Conservation (phyloP, 495 filamentous ascomycete species). For the Cladorrhinum samala region DNA sequence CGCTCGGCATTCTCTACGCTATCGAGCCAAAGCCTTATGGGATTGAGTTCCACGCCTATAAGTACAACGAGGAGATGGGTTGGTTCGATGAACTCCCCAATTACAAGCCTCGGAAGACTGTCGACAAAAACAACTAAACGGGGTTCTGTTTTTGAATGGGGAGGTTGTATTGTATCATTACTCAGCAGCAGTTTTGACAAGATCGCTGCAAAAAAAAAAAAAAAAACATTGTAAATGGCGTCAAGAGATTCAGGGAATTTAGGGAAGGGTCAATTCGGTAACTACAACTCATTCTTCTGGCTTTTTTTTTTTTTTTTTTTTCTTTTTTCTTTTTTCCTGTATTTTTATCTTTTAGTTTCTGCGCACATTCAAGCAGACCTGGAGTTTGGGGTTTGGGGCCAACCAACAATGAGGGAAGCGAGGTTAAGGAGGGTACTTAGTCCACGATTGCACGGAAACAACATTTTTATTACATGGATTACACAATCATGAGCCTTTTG, state of each 20-base stretch:
- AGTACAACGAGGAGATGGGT: conserved; percentile 66
- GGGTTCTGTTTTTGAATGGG: background rate
- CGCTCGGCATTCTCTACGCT: conserved; percentile 84
- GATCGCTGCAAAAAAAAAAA: background rate
- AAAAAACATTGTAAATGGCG: background rate
- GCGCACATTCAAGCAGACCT: no score
- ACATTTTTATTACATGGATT: no score
- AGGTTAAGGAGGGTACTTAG: no score
- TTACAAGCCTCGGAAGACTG: conserved; percentile 61
- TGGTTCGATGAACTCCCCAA: conserved; percentile 79
- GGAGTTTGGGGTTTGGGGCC: background rate
- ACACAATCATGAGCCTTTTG: no score
- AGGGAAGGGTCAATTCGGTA: background rate
- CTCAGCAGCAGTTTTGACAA: background rate
- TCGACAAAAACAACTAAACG: conserved; percentile 31
- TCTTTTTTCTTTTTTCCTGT: background rate
- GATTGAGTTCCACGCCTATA: conserved; percentile 90
- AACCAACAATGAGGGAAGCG: no score
- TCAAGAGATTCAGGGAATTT: background rate
- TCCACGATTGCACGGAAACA: no score
- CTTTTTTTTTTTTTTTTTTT: background rate
- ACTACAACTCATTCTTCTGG: background rate
- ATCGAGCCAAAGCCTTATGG: conserved; percentile 97
- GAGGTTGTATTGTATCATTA: conserved; percentile 6
- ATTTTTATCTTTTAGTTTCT: background rate